Evolutionary conservation across 2,329 filamentous ascomycete species (phyloP).

Genomic region (Pseudogymnoascus sp.): DNA sequence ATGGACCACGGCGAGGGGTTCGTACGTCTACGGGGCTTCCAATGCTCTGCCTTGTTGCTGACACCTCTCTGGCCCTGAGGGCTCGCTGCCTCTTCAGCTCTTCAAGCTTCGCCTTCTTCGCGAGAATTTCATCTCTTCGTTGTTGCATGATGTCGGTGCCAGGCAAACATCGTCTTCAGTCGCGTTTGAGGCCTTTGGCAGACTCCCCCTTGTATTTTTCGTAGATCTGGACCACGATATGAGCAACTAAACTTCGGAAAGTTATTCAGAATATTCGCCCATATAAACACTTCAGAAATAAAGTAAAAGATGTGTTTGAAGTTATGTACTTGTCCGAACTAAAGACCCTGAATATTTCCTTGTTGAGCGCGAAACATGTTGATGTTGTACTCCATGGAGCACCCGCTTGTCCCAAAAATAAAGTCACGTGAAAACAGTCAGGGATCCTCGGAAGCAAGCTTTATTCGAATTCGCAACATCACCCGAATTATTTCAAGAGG

Average conservation of each 20-base stretch:
- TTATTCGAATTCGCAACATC: constrained; percentile 11
- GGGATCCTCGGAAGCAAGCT: constrained; percentile 11
- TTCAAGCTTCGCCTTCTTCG: constrained; percentile 93
- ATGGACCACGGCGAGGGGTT: constrained; percentile 16
- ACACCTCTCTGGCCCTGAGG: constrained; percentile 69
- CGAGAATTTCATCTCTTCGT: constrained; percentile 88
- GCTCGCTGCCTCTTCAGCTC: constrained; percentile 92
- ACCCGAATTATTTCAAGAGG: constrained; percentile 11
- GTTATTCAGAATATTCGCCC: not conserved
- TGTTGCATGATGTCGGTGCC: constrained; percentile 49
- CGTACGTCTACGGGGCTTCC: constrained; percentile 65
- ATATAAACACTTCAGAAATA: not conserved
- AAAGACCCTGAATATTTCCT: constrained; percentile 8
- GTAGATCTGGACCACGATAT: constrained; percentile 2
- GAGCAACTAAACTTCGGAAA: not conserved
- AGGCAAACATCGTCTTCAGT: constrained; percentile 8
- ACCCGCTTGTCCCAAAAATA: constrained; percentile 11
- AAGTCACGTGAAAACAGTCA: constrained; percentile 4
- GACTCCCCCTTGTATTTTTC: constrained; percentile 6
- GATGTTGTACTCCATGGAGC: not conserved
- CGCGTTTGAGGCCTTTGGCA: constrained; percentile 8
- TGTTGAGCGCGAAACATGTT: constrained; percentile 6
- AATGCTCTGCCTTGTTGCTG: constrained; percentile 59
- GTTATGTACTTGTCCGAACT: not conserved
- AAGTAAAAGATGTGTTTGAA: not conserved